Evolutionary conservation across 352 stramenopile genomes (phyloP).

Genomic region (Blastocystis sp.): DNA sequence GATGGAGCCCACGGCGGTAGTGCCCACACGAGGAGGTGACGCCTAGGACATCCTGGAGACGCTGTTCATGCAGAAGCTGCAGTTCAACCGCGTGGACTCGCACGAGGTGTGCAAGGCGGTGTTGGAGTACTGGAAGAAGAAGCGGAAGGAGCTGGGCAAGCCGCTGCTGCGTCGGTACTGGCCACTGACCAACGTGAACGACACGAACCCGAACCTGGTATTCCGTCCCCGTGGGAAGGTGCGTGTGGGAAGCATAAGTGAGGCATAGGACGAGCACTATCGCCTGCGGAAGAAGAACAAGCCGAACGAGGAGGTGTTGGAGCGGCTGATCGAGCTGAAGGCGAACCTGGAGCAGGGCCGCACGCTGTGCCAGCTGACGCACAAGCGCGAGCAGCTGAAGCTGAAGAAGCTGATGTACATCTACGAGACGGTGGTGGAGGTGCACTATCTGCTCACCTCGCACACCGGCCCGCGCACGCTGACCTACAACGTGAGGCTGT

Average conservation of each 20-base stretch:
- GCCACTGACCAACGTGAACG: conserved; percentile 88
- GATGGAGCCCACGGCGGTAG: conserved; percentile 35
- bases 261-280: conserved; percentile 37
- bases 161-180: conserved; percentile 89
- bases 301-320: conserved; percentile 35
- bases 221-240: conserved; percentile 92
- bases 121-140: conserved; percentile 91
- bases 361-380: conserved; percentile 17
- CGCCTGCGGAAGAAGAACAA: conserved; percentile 45
- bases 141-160: conserved; percentile 84
- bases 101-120: conserved; percentile 77
- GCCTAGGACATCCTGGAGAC: conserved; percentile 51
- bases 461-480: background rate
- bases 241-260: background rate
- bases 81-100: conserved; percentile 53
- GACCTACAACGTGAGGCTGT: conserved; percentile 10
- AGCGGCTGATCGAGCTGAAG: conserved; percentile 14
- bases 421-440: conserved; percentile 47
- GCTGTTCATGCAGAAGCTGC: conserved; percentile 58
- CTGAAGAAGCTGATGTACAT: conserved; percentile 60
- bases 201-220: conserved; percentile 91
- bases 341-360: conserved; percentile 22
- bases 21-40: too few relatives aligned
- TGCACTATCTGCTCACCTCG: conserved; percentile 19
- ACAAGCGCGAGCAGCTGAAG: conserved; percentile 38